Evolutionary conservation across 2,329 filamentous ascomycete species (phyloP).

Genomic region (Cordyceps cateniannulata): DNA sequence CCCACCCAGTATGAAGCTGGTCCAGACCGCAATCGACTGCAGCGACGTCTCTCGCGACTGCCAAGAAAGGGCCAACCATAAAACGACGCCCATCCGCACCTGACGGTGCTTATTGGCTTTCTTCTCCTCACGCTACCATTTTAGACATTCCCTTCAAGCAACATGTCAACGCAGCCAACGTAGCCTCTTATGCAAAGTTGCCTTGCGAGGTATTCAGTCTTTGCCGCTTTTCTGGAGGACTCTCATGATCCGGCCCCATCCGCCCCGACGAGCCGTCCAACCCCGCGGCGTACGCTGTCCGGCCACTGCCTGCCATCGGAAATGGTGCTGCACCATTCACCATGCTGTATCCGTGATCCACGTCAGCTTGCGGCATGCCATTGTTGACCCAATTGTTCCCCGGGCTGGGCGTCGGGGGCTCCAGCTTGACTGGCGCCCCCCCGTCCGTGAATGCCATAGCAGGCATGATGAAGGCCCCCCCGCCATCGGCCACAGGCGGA

Average conservation of each 20-base stretch:
- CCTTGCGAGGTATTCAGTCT: conserved; percentile 38
- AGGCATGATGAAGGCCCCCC: conserved; percentile 7
- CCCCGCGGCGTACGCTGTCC: conserved; percentile 11
- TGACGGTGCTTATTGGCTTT: background rate
- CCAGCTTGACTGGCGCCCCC: conserved; percentile 39
- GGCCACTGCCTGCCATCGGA: conserved; percentile 26
- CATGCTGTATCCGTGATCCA: conserved; percentile 42
- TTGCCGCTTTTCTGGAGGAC: conserved; percentile 47
- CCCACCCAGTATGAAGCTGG: conserved; percentile 17
- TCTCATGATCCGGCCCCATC: conserved; percentile 31
- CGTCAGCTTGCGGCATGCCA: conserved; percentile 18
- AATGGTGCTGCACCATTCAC: conserved; percentile 36
- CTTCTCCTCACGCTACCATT: background rate
- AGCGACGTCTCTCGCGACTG: background rate
- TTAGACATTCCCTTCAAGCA: background rate
- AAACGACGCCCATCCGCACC: conserved; percentile 5
- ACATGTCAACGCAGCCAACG: no score
- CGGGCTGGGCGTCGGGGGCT: conserved; percentile 48
- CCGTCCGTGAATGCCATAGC: conserved; percentile 20
- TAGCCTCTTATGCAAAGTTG: conserved; percentile 29
- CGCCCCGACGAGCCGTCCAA: conserved; percentile 16
- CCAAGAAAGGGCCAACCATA: conserved; percentile 1
- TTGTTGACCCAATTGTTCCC: conserved; percentile 5
- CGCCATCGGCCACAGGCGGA: conserved; percentile 37
- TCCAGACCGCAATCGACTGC: conserved; percentile 23